Evolutionary conservation across 1,139 yeast species (phyloP), one percentile per base, ranked within the genome.

Genomic region (Hanseniaspora uvarum): DNA sequence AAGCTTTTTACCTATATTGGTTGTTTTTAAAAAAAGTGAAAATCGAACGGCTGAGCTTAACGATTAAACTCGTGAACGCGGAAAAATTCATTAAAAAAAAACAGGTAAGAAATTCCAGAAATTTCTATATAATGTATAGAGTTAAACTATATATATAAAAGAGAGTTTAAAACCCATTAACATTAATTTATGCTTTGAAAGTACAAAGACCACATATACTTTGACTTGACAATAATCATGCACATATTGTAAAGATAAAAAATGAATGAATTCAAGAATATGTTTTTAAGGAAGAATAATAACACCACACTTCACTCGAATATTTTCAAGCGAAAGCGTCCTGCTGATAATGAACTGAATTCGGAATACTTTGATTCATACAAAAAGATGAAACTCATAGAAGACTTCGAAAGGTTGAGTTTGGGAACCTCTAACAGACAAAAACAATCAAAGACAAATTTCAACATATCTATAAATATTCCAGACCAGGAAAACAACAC

Each of bases 281-380:
- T 21, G 1, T 41, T 28, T 18, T 14, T n/a, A 30, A 31, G 26
- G 26, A 44, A 33, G 11, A 31, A 31, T 4, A 33, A n/a, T 30
- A 44, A 19, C 5, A 31, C 11, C 18, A 6, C 37, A n/a, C 37
- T 28, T 26, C 34, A 18, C 16, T 46, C n/a, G 24, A 23, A 21
- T 16, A 18, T 33, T 11, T 46, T 46, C 36, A 46, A 46, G 36
- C 39, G 40, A 38, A 46, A 46, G 18, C 24, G 51, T n/a, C 36
- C 23, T 28, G 7, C 31, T 6, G 52, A 47, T 30, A 19, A 38
- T 23, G 46, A 48, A 12, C 19, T 23, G 10, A 23, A 30, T 2
- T 34, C 28, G 4, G 28, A 34, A 18, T 16, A 31, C 6, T 16
- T 12, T 4, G 16, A 21, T 6, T 18, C 37, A 5, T 48, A 40